Conservation (phyloP, 176 grass and related monocot genomes). For the Tillandsia fasciculata region DNA sequence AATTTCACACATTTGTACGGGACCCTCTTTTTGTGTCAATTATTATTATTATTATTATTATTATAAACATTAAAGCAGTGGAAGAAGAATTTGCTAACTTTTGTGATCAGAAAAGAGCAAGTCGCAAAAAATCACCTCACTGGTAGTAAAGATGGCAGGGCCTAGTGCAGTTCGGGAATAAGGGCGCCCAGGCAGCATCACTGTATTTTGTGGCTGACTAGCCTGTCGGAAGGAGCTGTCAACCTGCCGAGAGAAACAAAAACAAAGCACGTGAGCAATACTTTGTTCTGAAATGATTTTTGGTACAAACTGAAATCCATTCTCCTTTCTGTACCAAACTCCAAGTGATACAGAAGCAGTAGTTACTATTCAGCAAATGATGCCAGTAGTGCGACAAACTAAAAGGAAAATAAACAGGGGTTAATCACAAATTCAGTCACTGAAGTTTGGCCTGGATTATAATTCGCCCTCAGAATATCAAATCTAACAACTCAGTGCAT, state of each 20-base stretch:
- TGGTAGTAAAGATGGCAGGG: slow-evolving; percentile 39
- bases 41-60: background rate
- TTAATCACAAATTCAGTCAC: background rate
- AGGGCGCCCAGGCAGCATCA: slow-evolving; percentile 32
- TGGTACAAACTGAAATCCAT: background rate
- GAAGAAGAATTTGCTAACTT: background rate
- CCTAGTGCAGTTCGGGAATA: slow-evolving; percentile 41
- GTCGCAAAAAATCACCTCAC: slow-evolving; percentile 41
- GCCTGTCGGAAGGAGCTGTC: slow-evolving; percentile 34
- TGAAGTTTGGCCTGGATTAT: background rate
- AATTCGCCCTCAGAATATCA: no score
- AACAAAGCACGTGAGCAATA: slow-evolving; percentile 16
- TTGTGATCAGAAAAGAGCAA: background rate
- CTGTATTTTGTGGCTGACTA: slow-evolving; percentile 16
- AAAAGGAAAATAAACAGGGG: background rate
- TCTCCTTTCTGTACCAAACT: background rate
- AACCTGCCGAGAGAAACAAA: slow-evolving; percentile 34
- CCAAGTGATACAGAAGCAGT: background rate
- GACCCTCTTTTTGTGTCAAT: no score
- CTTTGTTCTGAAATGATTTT: slow-evolving; percentile 3
- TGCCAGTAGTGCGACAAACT: background rate
- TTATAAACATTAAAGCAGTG: background rate
- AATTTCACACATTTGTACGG: no score
- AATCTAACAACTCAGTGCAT: no score
- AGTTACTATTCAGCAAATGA: slow-evolving; percentile 5